Evolutionary conservation across 768 basidiomycete species (phyloP).

Genomic region (Kwoniella newhampshirensis): DNA sequence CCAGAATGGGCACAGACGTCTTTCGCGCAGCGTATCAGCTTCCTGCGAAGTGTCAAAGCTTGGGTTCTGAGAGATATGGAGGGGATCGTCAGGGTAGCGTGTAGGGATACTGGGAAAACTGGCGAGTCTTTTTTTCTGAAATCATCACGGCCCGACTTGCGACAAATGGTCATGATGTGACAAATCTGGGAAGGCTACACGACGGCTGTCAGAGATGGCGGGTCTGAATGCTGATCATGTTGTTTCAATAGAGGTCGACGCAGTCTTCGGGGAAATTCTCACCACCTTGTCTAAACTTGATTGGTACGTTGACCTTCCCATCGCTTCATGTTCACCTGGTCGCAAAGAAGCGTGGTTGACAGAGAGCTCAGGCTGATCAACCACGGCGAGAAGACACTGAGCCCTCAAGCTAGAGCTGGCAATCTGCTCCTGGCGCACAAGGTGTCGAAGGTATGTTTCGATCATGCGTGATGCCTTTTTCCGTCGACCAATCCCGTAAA

Average conservation of each 20-base stretch:
- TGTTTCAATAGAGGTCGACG: slow-evolving; percentile 90
- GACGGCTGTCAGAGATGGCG: background rate
- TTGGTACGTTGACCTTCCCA: slow-evolving; percentile 54
- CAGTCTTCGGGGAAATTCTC: slow-evolving; percentile 88
- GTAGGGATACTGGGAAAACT: slow-evolving; percentile 94
- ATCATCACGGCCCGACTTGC: too few species aligned
- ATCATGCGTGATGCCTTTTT: too few species aligned
- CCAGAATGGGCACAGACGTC: slow-evolving; percentile 69
- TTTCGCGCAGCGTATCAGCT: slow-evolving; percentile 75
- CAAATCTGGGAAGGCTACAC: too few species aligned
- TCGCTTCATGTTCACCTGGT: too few species aligned
- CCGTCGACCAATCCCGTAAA: too few species aligned
- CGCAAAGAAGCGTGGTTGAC: background rate
- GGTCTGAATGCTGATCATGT: too few species aligned
- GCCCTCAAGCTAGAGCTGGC: slow-evolving; percentile 66
- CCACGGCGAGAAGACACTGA: slow-evolving; percentile 74
- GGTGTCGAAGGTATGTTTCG: slow-evolving; percentile 45
- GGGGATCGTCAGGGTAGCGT: slow-evolving; percentile 77
- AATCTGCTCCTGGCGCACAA: slow-evolving; percentile 56
- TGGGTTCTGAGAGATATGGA: slow-evolving; percentile 94
- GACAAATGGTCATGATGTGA: too few species aligned
- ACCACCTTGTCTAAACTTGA: slow-evolving; percentile 94
- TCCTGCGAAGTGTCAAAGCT: slow-evolving; percentile 80
- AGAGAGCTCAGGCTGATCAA: slow-evolving; percentile 61
- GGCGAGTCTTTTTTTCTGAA: too few species aligned